Conservation (phyloP, 1,284 basidiomycete species). For the Ceratobasidium sp. region DNA sequence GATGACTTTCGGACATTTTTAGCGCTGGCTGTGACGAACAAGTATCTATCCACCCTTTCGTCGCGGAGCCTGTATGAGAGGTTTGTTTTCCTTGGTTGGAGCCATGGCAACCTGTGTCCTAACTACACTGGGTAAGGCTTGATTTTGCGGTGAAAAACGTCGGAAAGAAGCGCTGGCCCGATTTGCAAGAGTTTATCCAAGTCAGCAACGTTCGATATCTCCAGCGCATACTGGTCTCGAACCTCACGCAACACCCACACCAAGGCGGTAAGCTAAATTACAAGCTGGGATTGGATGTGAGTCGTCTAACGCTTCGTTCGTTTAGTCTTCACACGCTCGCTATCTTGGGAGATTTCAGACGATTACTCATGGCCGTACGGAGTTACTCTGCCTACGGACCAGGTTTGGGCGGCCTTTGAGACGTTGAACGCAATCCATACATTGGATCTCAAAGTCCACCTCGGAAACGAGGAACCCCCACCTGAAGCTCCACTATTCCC, state of each 20-base stretch:
- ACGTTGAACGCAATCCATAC: constrained; percentile 1
- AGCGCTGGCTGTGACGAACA: constrained; percentile 4
- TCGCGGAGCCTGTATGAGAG: constrained; percentile 11
- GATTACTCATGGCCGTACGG: constrained; percentile 1
- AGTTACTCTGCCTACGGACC: not conserved
- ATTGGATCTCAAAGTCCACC: not conserved
- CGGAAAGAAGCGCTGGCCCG: constrained; percentile 22
- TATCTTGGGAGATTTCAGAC: constrained; percentile 27
- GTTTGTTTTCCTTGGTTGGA: not conserved
- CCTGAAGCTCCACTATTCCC: constrained; percentile 8
- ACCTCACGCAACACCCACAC: not conserved
- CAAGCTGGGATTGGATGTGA: not conserved
- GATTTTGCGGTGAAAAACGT: constrained; percentile 6
- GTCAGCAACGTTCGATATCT: constrained; percentile 21
- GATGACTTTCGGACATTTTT: constrained; percentile 8
- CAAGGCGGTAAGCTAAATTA: not conserved
- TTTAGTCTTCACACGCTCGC: constrained; percentile 17
- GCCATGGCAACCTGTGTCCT: not conserved
- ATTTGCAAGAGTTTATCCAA: constrained; percentile 4
- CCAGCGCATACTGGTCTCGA: not conserved
- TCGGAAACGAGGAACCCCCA: not conserved
- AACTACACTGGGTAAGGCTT: not conserved
- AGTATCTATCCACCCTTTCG: constrained; percentile 11
- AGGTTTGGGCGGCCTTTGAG: constrained; percentile 12
- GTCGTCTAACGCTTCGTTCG: not conserved